phyloP scores from a whole-genome alignment of 257 asterid species.

The Paulownia fortunei region DNA sequence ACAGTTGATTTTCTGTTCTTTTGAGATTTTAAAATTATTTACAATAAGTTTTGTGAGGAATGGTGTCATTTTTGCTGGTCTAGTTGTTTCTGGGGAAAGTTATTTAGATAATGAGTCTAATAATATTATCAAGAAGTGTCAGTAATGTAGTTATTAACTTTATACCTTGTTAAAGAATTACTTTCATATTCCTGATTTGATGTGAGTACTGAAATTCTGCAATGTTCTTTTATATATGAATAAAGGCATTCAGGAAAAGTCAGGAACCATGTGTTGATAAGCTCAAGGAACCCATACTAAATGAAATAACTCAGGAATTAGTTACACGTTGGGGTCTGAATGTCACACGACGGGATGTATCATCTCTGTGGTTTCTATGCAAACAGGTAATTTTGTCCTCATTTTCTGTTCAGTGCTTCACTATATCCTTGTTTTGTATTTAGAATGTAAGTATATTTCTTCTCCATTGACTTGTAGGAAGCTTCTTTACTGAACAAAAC shows the following conservation, averaged over 20 bases:
- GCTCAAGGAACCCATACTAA: slow-evolving; percentile 76
- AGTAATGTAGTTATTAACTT: not conserved
- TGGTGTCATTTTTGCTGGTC: slow-evolving; percentile 16
- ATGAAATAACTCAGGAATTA: slow-evolving; percentile 65
- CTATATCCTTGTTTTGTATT: slow-evolving; percentile 16
- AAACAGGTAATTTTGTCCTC: slow-evolving; percentile 63
- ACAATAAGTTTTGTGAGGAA: not conserved
- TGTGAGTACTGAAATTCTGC: slow-evolving; percentile 12
- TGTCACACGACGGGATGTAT: slow-evolving; percentile 69
- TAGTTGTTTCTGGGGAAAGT: not conserved
- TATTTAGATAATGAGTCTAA: not conserved
- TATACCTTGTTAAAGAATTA: slow-evolving; percentile 9
- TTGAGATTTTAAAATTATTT: not conserved
- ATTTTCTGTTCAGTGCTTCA: slow-evolving; percentile 27
- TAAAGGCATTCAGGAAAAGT: slow-evolving; percentile 78
- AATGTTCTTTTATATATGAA: slow-evolving; percentile 30
- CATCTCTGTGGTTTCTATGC: slow-evolving; percentile 90
- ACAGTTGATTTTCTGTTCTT: slow-evolving; percentile 14
- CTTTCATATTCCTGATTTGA: slow-evolving; percentile 10
- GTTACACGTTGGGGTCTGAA: slow-evolving; percentile 74
- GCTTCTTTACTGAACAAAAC: slow-evolving; percentile 82
- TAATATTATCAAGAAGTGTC: slow-evolving; percentile 6
- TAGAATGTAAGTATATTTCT: slow-evolving; percentile 13
- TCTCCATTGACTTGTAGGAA: slow-evolving; percentile 60
- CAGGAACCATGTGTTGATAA: slow-evolving; percentile 84